Evolutionary conservation across 306 rosid species (phyloP), one percentile per base, ranked within the genome.

Genomic region (Quercus alba): DNA sequence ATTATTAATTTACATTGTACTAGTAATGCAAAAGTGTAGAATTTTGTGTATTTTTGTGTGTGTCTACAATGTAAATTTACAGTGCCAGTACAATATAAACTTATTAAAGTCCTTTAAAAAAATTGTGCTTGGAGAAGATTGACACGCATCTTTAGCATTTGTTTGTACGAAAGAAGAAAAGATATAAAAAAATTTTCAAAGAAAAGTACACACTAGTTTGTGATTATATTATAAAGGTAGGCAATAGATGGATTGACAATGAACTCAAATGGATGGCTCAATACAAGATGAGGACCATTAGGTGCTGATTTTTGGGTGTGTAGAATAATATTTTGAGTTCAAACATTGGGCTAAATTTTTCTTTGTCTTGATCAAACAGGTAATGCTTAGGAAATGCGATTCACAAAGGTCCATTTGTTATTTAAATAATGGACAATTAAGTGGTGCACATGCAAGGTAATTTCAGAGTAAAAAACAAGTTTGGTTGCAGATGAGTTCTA

Each of bases 211-310:
- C 17, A 12, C 17, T 49, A 13, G 17, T 49, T 49, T 5, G 19
- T 59, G 56, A 62, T 54, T 38, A 61, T 3, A 20, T 10, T 58
- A 20, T 21, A 58, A 49, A 49, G 54, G 54, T 49, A 49, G 54
- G 17, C 54, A 49, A 49, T 49, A 49, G 54, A 1, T 49, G 5
- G 54, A 49, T 49, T 49, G 54, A 49, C 54, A 49, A 10, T 49
- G 54, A 12, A 49, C 54, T 12, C 54, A 49, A 13, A 11, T 49
- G 54, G 3, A 49, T 49, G 5, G 54, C 54, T 49, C 54, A 49
- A 49, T 49, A 49, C 15, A 49, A 49, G 17, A 49, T 49, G 17
- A 58, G 64, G 78, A 82, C 81, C 51, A 57, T 57, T 77, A 67
- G 75, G 74, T 77, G 72, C 15, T 17, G 19, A 13, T 15, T 62